Evolutionary conservation across 2,329 filamentous ascomycete species (phyloP).

Genomic region (Ilyonectria destructans): DNA sequence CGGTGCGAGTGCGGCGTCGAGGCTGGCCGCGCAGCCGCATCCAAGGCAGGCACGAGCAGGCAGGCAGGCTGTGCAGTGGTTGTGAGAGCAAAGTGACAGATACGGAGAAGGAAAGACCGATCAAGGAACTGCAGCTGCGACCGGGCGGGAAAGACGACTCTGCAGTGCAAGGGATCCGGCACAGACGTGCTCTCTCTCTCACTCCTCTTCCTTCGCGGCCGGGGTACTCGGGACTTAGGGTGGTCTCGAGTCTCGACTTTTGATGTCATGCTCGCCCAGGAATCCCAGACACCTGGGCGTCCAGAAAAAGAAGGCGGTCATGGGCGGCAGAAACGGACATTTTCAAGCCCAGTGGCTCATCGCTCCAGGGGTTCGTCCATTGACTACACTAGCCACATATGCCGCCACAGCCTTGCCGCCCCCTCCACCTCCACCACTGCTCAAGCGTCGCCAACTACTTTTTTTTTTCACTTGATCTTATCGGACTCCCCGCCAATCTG

Average conservation of each 20-base stretch:
- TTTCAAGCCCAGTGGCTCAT: constrained; percentile 16
- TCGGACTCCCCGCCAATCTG: constrained; percentile 26
- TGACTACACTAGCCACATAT: constrained; percentile 35
- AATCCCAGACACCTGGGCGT: constrained; percentile 25
- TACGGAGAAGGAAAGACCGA: background rate
- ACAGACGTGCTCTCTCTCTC: constrained; percentile 12
- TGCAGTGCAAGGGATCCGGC: background rate
- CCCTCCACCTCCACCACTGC: constrained; percentile 20
- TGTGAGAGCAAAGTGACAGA: constrained; percentile 4
- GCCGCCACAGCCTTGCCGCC: constrained; percentile 37
- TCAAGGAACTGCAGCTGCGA: background rate
- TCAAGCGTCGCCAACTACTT: constrained; percentile 38
- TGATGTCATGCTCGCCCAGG: constrained; percentile 47
- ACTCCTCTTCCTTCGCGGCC: constrained; percentile 33
- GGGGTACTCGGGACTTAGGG: constrained; percentile 36
- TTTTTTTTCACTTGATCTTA: constrained; percentile 45
- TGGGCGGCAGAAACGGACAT: constrained; percentile 36
- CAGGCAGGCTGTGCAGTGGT: constrained; percentile 19
- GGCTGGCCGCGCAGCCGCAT: constrained; percentile 49
- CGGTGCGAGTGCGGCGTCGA: constrained; percentile 31
- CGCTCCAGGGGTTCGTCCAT: background rate
- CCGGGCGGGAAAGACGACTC: constrained; percentile 2
- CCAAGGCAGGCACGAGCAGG: constrained; percentile 42
- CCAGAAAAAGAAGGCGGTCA: constrained; percentile 46
- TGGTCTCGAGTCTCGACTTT: constrained; percentile 39